These are phyloP conservation scores for Penicillium pancosmium DNA, from an alignment of 495 filamentous ascomycete genomes.

Conservation along the genomic window DNA sequence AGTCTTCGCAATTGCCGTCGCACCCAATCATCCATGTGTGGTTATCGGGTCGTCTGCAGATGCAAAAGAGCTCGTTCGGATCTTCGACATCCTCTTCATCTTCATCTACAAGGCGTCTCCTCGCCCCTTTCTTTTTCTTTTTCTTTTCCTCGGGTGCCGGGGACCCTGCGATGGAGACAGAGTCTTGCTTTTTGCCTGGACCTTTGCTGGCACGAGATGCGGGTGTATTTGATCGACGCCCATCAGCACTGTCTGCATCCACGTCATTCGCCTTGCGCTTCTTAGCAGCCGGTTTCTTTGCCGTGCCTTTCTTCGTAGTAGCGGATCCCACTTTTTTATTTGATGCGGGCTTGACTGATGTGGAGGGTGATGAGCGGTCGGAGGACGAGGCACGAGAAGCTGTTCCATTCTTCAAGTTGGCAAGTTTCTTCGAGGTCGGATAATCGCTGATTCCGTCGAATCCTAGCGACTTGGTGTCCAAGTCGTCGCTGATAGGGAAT, in stretches of 20 bases:
- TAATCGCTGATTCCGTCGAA: conserved; percentile 40
- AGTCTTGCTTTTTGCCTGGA: conserved; percentile 47
- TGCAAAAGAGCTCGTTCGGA: conserved; percentile 63
- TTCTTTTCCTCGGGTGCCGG: conserved; percentile 46
- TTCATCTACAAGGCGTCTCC: conserved; percentile 21
- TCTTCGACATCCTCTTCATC: conserved; percentile 51
- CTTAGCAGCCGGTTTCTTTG: conserved; percentile 58
- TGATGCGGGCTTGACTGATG: conserved; percentile 31
- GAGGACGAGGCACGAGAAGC: conserved; percentile 27
- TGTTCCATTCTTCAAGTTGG: conserved; percentile 41
- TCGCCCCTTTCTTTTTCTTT: conserved; percentile 28
- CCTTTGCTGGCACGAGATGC: conserved; percentile 54
- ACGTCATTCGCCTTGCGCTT: conserved; percentile 56
- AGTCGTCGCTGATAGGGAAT: conserved; percentile 33
- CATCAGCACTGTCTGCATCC: conserved; percentile 50
- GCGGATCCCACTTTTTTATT: conserved; percentile 41
- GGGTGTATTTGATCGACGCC: conserved; percentile 48
- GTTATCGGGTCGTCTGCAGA: conserved; percentile 71
- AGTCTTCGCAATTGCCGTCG: conserved; percentile 72
- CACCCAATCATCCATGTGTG: conserved; percentile 79
- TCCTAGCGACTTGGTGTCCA: conserved; percentile 28
- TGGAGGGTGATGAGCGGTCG: conserved; percentile 33
- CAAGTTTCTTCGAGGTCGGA: conserved; percentile 44
- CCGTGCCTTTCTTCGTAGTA: conserved; percentile 57
- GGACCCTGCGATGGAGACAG: conserved; percentile 41